Evolutionary conservation across 2,329 filamentous ascomycete genomes (phyloP), one percentile per base, ranked within the genome.

Genomic region (Celoporthe dispersa): DNA sequence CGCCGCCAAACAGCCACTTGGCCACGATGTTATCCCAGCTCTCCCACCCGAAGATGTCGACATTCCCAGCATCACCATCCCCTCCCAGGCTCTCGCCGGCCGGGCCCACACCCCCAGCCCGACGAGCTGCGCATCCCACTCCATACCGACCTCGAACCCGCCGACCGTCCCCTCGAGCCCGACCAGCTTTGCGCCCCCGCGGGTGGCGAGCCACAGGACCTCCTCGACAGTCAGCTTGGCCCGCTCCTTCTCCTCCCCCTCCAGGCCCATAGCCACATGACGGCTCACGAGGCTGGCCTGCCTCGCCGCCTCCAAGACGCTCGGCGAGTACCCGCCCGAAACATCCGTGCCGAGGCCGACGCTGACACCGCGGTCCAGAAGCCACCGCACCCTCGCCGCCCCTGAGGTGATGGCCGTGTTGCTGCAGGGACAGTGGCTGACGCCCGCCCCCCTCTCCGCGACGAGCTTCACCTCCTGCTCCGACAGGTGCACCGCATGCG

Each of bases 1-100:
- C 94, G 0, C 96, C 96, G 74, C 89, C 92, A 81, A 92, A 99
- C 72, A 98, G 84, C 96, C 96, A 99, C 84, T 99, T 99, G 66
- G 93, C 92, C 14, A 98, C 82, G 76, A 85, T 88, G 76, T 98
- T 93, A 53, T 91, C 88, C 93, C 92, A 97, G n/a, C 78, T 88
- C 85, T 98, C 95, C 88, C 91, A 94, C 0, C 94, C 94, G 83
- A 98, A 99, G 0, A 98, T 80, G 80, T 98, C 94, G 0, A 98
- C 93, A 62, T 90, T 89, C 3, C 53, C 53, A 57, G 25, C 44
- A 48, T n/a, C 44, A 8, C 7, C 19, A 11, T 48, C 44, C 2
- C 22, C 41, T 9, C 41, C 62, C 12, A 44, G 25, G 22, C 35
- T n/a, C 33, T 63, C 59, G 0, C 91, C 90, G 1, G 82, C 81